A percentile compares a stretch with the other conserved stretches of the same genome.
Conservation (phyloP, 2,329 filamentous ascomycete species). For the Ophiostoma sp. region DNA sequence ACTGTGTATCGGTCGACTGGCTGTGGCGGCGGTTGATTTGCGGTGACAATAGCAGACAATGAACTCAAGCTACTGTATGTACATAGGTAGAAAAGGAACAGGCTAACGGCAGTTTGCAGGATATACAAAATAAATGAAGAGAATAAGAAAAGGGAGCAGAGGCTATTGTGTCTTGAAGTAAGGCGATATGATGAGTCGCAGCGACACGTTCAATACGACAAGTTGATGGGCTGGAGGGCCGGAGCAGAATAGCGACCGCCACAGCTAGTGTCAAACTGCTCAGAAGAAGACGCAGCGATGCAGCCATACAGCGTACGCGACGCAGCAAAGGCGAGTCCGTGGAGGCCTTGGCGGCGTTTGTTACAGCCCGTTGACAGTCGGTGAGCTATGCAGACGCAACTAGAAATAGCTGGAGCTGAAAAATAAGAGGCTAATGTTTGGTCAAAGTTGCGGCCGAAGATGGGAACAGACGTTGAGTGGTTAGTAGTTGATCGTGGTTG, state of each 20-base stretch:
- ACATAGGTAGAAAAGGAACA: not conserved
- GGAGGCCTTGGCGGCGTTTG: not conserved
- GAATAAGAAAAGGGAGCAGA: not conserved
- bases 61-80: not conserved
- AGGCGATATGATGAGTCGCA: not conserved
- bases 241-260: not conserved
- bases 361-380: not conserved
- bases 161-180: not conserved
- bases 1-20: not conserved
- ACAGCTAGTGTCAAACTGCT: not conserved
- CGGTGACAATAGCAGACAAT: not conserved
- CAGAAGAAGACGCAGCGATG: not conserved
- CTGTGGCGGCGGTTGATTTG: not conserved
- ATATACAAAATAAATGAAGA: not conserved
- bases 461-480: not conserved
- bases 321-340: not conserved
- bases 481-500: not conserved
- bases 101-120: not conserved
- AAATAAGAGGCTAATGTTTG: not conserved
- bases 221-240: not conserved
- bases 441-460: not conserved
- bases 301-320: not conserved
- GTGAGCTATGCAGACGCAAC: not conserved
- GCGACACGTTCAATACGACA: not conserved
- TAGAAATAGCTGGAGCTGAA: not conserved